phyloP scores from a whole-genome alignment of 2,329 filamentous ascomycete genomes.

The Trichoderma aggressivum region DNA sequence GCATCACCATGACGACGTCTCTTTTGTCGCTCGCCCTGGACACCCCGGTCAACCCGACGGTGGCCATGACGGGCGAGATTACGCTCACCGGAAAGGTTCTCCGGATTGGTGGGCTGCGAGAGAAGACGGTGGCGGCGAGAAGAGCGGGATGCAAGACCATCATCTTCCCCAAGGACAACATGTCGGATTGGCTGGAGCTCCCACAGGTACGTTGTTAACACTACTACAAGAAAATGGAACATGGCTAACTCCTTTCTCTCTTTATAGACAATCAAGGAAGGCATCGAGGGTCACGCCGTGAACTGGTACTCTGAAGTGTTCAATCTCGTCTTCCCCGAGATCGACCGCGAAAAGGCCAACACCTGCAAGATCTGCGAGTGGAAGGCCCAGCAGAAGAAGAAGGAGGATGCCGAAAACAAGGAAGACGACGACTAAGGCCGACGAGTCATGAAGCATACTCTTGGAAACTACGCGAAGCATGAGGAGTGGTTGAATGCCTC shows the following conservation, averaged over 20 bases:
- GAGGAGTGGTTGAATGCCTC: neutral
- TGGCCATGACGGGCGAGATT: conserved; percentile 97
- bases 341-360: conserved; percentile 72
- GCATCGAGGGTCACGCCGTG: conserved; percentile 85
- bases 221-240: neutral
- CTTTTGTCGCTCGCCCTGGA: conserved; percentile 82
- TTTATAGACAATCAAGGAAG: conserved; percentile 90
- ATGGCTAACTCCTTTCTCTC: neutral
- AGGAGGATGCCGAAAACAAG: conserved; percentile 34
- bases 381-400: conserved; percentile 44
- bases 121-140: conserved; percentile 95
- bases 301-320: conserved; percentile 95
- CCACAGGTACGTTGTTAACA: conserved; percentile 70
- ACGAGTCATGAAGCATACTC: neutral
- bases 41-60: conserved; percentile 71
- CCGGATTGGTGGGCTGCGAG: conserved; percentile 85
- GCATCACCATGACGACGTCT: conserved; percentile 97
- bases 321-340: conserved; percentile 77
- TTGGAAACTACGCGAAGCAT: neutral
- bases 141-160: conserved; percentile 89
- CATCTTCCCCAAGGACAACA: conserved; percentile 92
- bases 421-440: conserved; percentile 35
- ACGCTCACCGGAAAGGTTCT: conserved; percentile 96
- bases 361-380: conserved; percentile 62
- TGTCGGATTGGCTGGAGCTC: conserved; percentile 95